Evolutionary conservation across 805 yeast genomes (phyloP).

Genomic region (Candida maesae): DNA sequence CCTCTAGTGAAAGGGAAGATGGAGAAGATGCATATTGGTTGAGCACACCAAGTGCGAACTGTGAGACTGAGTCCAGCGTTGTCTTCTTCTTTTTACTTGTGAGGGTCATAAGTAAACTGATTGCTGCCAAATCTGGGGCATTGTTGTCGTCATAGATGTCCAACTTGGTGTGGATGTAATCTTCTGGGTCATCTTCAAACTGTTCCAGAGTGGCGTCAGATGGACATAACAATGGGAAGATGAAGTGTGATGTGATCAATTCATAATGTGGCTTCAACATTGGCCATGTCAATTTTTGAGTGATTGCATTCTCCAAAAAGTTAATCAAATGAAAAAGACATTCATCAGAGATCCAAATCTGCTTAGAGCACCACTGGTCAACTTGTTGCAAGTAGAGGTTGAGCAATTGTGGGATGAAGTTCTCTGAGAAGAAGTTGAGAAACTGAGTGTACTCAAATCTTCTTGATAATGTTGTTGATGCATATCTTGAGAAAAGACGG

Average conservation of each 20-base stretch:
- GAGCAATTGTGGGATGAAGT: constrained; percentile 72
- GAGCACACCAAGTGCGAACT: constrained; percentile 54
- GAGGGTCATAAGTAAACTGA: constrained; percentile 66
- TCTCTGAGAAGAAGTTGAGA: constrained; percentile 46
- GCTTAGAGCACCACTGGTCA: constrained; percentile 65
- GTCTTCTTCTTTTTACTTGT: constrained; percentile 61
- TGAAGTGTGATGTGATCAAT: constrained; percentile 61
- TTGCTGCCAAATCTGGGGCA: constrained; percentile 78
- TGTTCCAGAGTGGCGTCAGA: constrained; percentile 62
- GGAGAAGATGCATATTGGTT: constrained; percentile 32
- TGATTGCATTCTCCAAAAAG: constrained; percentile 60
- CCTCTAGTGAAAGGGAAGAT: constrained; percentile 34
- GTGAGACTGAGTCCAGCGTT: constrained; percentile 56
- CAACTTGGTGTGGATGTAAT: constrained; percentile 72
- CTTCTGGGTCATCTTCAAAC: constrained; percentile 85
- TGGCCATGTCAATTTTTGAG: constrained; percentile 60
- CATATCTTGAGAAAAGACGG: constrained; percentile 70
- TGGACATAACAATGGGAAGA: constrained; percentile 74
- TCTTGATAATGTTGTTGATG: constrained; percentile 41
- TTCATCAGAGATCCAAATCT: constrained; percentile 66
- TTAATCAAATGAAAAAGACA: constrained; percentile 61
- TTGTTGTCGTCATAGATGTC: constrained; percentile 58
- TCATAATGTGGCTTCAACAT: constrained; percentile 62
- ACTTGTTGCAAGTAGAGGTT: constrained; percentile 60
- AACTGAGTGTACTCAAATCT: constrained; percentile 61